phyloP scores from a whole-genome alignment of 2,329 filamentous ascomycete species.

The Fusarium fujikuroi region DNA sequence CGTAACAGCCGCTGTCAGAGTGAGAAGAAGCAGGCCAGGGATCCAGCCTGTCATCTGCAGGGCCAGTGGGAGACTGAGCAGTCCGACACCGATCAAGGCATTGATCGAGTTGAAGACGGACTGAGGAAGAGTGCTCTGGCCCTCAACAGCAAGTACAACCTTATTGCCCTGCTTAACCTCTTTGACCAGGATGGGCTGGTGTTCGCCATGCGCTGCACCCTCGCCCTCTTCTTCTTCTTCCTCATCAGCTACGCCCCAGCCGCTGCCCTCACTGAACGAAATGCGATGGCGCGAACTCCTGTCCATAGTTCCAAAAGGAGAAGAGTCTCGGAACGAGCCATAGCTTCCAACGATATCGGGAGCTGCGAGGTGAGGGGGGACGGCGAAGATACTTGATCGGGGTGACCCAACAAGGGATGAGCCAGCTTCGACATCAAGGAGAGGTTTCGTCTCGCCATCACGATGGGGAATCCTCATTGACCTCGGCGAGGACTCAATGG shows the following conservation, averaged over 20 bases:
- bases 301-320: slow-evolving; percentile 64
- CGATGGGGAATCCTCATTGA: slow-evolving; percentile 44
- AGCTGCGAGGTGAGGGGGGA: slow-evolving; percentile 70
- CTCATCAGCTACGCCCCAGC: slow-evolving; percentile 51
- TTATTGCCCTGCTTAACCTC: slow-evolving; percentile 90
- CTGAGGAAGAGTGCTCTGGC: slow-evolving; percentile 94
- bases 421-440: slow-evolving; percentile 57
- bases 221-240: slow-evolving; percentile 42
- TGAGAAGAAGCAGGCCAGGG: slow-evolving; percentile 79
- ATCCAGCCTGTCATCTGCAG: slow-evolving; percentile 91
- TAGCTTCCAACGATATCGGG: slow-evolving; percentile 79
- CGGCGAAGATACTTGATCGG: slow-evolving; percentile 62
- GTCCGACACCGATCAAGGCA: slow-evolving; percentile 87
- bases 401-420: slow-evolving; percentile 44
- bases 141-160: slow-evolving; percentile 84
- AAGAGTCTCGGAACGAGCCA: slow-evolving; percentile 59
- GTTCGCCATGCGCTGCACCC: slow-evolving; percentile 63
- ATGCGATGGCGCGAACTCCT: slow-evolving; percentile 50
- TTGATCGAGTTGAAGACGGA: slow-evolving; percentile 98
- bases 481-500: slow-evolving; percentile 25
- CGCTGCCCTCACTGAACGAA: slow-evolving; percentile 58
- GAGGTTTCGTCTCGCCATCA: slow-evolving; percentile 60
- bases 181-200: slow-evolving; percentile 84
- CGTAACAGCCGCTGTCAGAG: slow-evolving; percentile 79
- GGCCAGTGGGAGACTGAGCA: slow-evolving; percentile 88